A percentile compares a stretch with the other conserved stretches of the same genome.
phyloP scores from a whole-genome alignment of 768 basidiomycete species.

The Phylloporus sp. region DNA sequence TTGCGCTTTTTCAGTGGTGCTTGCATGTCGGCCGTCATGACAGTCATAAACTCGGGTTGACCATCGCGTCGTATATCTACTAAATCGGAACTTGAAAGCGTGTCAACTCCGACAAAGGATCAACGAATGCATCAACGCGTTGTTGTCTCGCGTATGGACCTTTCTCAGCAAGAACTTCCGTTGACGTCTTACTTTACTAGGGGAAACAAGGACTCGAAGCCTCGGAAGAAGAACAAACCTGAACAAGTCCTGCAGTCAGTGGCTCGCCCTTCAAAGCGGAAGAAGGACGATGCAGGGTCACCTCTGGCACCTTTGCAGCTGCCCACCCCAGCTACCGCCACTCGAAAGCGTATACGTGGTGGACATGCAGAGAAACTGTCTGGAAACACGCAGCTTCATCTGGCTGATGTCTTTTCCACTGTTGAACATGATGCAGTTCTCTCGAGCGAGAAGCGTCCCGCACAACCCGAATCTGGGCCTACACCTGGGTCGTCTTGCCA shows the following conservation, averaged over 20 bases:
- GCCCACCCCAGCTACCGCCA: constrained; percentile 22
- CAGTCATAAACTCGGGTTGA: neutral
- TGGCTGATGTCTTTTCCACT: neutral
- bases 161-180: constrained; percentile 33
- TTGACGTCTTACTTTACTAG: constrained; percentile 27
- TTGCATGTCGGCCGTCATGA: constrained; percentile 25
- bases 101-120: constrained; percentile 40
- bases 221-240: constrained; percentile 7
- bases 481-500: neutral
- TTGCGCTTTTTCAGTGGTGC: constrained; percentile 57
- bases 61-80: constrained; percentile 14
- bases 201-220: constrained; percentile 8
- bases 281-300: constrained; percentile 6
- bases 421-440: neutral
- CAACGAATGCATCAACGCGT: neutral
- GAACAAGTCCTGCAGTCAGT: constrained; percentile 2
- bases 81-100: constrained; percentile 35
- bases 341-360: constrained; percentile 14
- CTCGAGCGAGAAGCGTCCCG: constrained; percentile 1
- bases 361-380: neutral
- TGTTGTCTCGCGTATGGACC: constrained; percentile 20
- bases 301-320: constrained; percentile 11
- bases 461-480: neutral
- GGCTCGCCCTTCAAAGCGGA: constrained; percentile 17
- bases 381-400: neutral